Base-by-base conservation (phyloP, 2,329 filamentous ascomycete species). In the Calonectria ilicicola region DNA sequence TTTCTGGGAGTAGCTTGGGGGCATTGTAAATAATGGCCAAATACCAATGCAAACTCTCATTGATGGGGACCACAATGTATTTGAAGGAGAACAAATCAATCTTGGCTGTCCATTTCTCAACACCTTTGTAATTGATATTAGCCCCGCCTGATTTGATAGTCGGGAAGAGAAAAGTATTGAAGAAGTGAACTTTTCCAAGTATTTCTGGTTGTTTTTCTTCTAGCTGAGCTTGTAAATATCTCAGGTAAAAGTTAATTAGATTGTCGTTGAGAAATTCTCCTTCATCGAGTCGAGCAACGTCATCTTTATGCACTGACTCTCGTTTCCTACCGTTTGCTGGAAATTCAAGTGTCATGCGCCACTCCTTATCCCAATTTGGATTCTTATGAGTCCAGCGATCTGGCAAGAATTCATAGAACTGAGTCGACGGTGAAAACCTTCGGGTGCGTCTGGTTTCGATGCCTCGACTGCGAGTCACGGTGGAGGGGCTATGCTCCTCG, bases 1-100 rank as follows among this genome's bases (percentile, higher is more conserved):
- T 56, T 26, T 69, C 49, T 26, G 74, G 82, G 9, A 91, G 80
- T 26, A 97, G 87, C 65, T 89, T 92, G 4, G 91, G 90, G 2
- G 96, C 89, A 79, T 99, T 98, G 89, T 95, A 98, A 65, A 99
- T 96, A 69, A 99, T 96, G 17, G 95, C 95, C 76, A 98, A 87
- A 83, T 97, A 98, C 97, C 97, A 99, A 83, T 99, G 97, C 1
- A 88, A 85, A 76, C 91, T 87, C 81, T 98, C 94, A 78, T 98
- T 97, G 82, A 99, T 95, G 0, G 97, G 97, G 8, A 99, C 93
- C 14, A 98, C 89, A 71, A 98, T 92, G 82, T 96, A 98, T 81
- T 98, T 95, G 78, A 94, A 95, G 7, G 88, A 89, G 79, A 98
- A 94, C 10, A 99, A 85, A 80, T 99, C 94, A 26, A 96, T 89